Percentiles rank a stretch among this genome's conserved stretches.
Evolutionary conservation across 225 moss, liverwort and hornwort species (phyloP).

Genomic region (Sphagnum contortum): DNA sequence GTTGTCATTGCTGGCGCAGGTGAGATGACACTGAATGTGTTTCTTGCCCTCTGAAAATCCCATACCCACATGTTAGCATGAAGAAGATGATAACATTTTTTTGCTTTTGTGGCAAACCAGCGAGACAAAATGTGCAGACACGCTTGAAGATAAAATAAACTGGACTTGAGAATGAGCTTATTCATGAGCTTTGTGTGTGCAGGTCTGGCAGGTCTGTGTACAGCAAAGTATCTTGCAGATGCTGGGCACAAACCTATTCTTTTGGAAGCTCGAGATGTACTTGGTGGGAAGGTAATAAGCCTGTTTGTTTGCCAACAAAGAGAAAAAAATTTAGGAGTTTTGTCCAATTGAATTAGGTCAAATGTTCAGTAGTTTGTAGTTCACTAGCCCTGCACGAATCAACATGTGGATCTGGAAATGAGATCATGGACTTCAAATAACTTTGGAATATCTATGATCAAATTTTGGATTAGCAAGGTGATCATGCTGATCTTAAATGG

Average conservation of each 20-base stretch:
- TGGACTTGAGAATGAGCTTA: neutral
- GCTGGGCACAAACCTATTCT: constrained; percentile 89
- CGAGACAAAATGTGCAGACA: too few relatives aligned
- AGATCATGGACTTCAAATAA: too few relatives aligned
- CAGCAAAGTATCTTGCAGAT: constrained; percentile 86
- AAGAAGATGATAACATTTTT: too few relatives aligned
- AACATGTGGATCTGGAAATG: too few relatives aligned
- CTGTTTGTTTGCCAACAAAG: neutral
- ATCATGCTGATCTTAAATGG: too few relatives aligned
- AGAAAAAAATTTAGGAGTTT: neutral
- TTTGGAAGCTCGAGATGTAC: constrained; percentile 79
- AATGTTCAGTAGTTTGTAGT: too few relatives aligned
- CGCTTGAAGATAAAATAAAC: too few relatives aligned
- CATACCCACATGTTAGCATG: neutral
- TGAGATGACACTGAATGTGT: constrained; percentile 2
- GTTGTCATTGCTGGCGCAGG: constrained; percentile 97
- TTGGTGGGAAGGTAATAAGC: constrained; percentile 78
- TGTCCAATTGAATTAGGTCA: too few relatives aligned
- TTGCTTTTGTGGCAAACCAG: neutral
- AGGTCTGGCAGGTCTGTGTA: constrained; percentile 84
- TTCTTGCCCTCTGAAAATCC: neutral
- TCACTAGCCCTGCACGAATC: too few relatives aligned
- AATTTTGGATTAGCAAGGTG: too few relatives aligned
- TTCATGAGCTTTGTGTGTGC: neutral
- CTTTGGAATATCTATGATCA: too few relatives aligned